Conservation (phyloP, 495 filamentous ascomycete genomes). For the Aspergillus taichungensis region DNA sequence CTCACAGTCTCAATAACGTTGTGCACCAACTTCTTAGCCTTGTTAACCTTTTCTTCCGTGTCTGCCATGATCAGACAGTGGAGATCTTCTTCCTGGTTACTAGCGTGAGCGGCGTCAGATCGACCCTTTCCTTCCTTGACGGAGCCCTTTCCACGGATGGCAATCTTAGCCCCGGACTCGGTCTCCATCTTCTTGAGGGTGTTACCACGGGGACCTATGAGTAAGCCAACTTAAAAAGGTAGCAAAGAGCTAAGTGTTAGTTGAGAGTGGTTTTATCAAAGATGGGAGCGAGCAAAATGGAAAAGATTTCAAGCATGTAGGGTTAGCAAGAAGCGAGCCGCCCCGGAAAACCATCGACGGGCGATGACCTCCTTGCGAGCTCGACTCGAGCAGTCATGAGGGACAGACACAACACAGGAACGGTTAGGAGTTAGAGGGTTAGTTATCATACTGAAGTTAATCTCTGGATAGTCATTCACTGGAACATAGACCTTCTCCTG, state of each 20-base stretch:
- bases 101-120: slow-evolving; percentile 95
- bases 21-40: slow-evolving; percentile 93
- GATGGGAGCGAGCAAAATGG: slow-evolving; percentile 10
- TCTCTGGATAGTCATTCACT: slow-evolving; percentile 99
- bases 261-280: slow-evolving; percentile 33
- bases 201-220: slow-evolving; percentile 99
- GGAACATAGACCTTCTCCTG: slow-evolving; percentile 99
- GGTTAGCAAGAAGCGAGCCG: slow-evolving; percentile 52
- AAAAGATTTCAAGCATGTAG: slow-evolving; percentile 33
- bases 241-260: slow-evolving; percentile 84
- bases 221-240: slow-evolving; percentile 95
- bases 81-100: slow-evolving; percentile 98
- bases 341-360: slow-evolving; percentile 29
- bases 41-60: slow-evolving; percentile 96
- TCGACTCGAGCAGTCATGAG: slow-evolving; percentile 40
- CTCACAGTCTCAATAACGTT: slow-evolving; percentile 95
- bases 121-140: slow-evolving; percentile 99
- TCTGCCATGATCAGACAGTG: slow-evolving; percentile 99
- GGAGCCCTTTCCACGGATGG: slow-evolving; percentile 97
- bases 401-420: slow-evolving; percentile 40
- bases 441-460: slow-evolving; percentile 99
- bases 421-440: slow-evolving; percentile 88
- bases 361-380: slow-evolving; percentile 29
- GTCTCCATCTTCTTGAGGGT: slow-evolving; percentile 99
- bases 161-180: slow-evolving; percentile 95